These are phyloP conservation scores for Brassica napus DNA, from an alignment of 345 rosid genomes.

Conservation along the genomic window Da-Ae NC_063446.1:13460501-13461000, in stretches of 20 bases:
- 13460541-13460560: background rate
- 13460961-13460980: conserved; percentile 53
- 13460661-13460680: background rate
- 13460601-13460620: background rate
- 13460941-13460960: conserved; percentile 65
- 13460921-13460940: conserved; percentile 63
- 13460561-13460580: conserved; percentile 9
- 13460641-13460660: background rate
- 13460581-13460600: background rate
- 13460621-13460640: background rate
- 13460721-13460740: background rate
- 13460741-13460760: background rate
- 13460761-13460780: background rate
- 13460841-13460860: conserved; percentile 54
- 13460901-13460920: conserved; percentile 60
- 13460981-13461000: conserved; percentile 60
- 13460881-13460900: conserved; percentile 54
- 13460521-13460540: conserved; percentile 53
- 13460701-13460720: background rate
- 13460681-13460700: background rate
- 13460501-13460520: conserved; percentile 68
- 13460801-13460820: background rate
- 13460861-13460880: conserved; percentile 65
- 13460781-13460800: background rate
- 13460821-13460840: background rate